Evolutionary conservation across 345 rosid species (phyloP).

Genomic region (Jatropha curcas): DNA sequence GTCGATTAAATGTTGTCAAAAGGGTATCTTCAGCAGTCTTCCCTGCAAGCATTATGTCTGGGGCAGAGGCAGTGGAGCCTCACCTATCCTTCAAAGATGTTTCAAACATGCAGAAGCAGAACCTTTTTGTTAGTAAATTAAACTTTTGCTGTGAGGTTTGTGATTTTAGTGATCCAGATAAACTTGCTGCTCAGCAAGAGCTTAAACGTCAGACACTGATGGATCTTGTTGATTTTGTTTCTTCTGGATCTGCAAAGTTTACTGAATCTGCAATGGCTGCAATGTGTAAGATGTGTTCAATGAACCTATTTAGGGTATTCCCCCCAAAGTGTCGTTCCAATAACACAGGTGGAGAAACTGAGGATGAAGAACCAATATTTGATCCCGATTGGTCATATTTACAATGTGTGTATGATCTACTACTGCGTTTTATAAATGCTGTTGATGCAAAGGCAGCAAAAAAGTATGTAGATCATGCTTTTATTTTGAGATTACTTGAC

Average conservation of each 20-base stretch:
- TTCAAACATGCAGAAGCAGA: constrained; percentile 66
- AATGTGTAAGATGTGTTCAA: constrained; percentile 62
- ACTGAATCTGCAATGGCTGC: constrained; percentile 60
- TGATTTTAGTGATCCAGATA: constrained; percentile 49
- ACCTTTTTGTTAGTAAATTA: constrained; percentile 68
- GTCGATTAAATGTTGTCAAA: constrained; percentile 71
- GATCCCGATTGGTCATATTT: constrained; percentile 79
- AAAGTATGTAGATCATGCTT: constrained; percentile 65
- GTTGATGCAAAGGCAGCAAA: constrained; percentile 70
- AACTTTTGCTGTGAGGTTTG: constrained; percentile 60
- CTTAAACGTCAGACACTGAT: constrained; percentile 51
- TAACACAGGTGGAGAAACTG: constrained; percentile 51
- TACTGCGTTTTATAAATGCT: constrained; percentile 54
- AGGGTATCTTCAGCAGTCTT: constrained; percentile 81
- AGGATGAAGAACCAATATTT: constrained; percentile 75
- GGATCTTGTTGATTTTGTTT: constrained; percentile 70
- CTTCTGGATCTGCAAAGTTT: constrained; percentile 66
- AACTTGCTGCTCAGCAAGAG: constrained; percentile 50
- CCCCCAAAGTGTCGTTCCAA: constrained; percentile 62
- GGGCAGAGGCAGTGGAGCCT: constrained; percentile 74
- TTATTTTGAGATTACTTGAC: constrained; percentile 57
- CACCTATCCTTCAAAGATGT: constrained; percentile 71
- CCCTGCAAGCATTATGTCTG: constrained; percentile 71
- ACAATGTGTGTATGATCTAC: constrained; percentile 69
- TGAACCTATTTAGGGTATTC: constrained; percentile 62